Evolutionary conservation across 192 early-diverging fungal species (phyloP).

Genomic region (Phlyctochytrium bullatum): DNA sequence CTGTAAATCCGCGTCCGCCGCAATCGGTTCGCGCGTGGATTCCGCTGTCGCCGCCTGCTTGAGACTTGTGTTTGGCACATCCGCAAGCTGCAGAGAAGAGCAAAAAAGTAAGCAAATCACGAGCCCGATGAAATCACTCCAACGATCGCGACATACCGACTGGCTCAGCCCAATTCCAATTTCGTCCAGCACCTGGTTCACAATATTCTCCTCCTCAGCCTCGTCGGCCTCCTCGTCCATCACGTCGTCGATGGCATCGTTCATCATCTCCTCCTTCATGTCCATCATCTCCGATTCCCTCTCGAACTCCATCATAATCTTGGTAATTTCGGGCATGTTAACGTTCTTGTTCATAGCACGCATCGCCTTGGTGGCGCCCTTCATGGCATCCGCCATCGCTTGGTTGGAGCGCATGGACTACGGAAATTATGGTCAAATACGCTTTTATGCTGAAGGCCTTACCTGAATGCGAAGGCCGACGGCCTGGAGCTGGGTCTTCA

Average conservation of each 20-base stretch:
- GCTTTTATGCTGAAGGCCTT: slow-evolving; percentile 4
- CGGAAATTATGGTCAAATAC: background rate
- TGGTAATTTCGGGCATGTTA: slow-evolving; percentile 90
- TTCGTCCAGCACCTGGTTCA: slow-evolving; percentile 93
- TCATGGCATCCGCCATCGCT: slow-evolving; percentile 93
- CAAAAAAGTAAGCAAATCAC: background rate
- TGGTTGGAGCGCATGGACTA: slow-evolving; percentile 87
- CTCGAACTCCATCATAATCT: slow-evolving; percentile 98
- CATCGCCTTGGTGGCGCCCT: slow-evolving; percentile 97
- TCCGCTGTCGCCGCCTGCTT: slow-evolving; percentile 18
- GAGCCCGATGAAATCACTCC: background rate
- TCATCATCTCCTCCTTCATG: slow-evolving; percentile 99
- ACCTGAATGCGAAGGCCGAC: slow-evolving; percentile 86
- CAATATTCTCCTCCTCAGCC: slow-evolving; percentile 84
- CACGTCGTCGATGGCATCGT: slow-evolving; percentile 93
- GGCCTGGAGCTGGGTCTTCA: slow-evolving; percentile 92
- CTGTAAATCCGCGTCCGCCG: slow-evolving; percentile 67
- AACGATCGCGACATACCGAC: slow-evolving; percentile 51
- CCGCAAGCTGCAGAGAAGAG: slow-evolving; percentile 28
- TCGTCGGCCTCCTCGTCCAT: slow-evolving; percentile 93
- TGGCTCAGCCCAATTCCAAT: slow-evolving; percentile 82
- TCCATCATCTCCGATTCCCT: slow-evolving; percentile 94
- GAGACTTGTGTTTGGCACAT: slow-evolving; percentile 27
- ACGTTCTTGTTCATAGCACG: slow-evolving; percentile 90
- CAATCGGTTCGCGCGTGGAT: slow-evolving; percentile 17